phyloP scores from a whole-genome alignment of 2,329 filamentous ascomycete species.

The Trichoderma koningiopsis region DNA sequence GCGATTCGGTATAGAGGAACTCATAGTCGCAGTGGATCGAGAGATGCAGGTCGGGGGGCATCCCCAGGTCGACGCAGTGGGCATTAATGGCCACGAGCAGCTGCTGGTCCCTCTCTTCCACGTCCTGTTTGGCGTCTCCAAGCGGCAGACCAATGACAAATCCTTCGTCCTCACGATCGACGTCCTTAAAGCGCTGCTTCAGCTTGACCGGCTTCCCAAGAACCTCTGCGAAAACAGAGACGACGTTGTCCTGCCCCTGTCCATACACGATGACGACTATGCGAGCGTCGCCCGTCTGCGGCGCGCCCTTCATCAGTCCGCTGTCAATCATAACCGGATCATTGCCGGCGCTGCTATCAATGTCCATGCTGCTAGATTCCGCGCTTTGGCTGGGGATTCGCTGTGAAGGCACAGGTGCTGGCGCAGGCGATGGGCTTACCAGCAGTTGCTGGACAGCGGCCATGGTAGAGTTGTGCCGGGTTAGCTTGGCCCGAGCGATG shows the following conservation, averaged over 20 bases:
- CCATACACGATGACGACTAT: slow-evolving; percentile 70
- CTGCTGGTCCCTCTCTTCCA: slow-evolving; percentile 59
- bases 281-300: slow-evolving; percentile 57
- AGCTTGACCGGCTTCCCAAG: slow-evolving; percentile 72
- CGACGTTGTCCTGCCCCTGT: slow-evolving; percentile 70
- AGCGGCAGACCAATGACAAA: slow-evolving; percentile 69
- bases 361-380: slow-evolving; percentile 35
- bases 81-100: slow-evolving; percentile 72
- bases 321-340: slow-evolving; percentile 41
- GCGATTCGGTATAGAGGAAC: slow-evolving; percentile 75
- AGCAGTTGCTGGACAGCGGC: slow-evolving; percentile 45
- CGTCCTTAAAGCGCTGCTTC: slow-evolving; percentile 56
- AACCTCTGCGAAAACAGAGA: slow-evolving; percentile 75
- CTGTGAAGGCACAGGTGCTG: slow-evolving; percentile 33
- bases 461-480: slow-evolving; percentile 33
- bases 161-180: slow-evolving; percentile 58
- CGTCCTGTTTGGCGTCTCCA: slow-evolving; percentile 57
- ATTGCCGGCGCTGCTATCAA: slow-evolving; percentile 42
- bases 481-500: not conserved
- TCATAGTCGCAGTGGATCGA: slow-evolving; percentile 79
- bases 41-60: slow-evolving; percentile 66
- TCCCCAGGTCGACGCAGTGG: slow-evolving; percentile 71
- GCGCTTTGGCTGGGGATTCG: slow-evolving; percentile 32
- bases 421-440: slow-evolving; percentile 39
- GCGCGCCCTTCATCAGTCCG: slow-evolving; percentile 49